Base-by-base conservation (phyloP, 345 rosid genomes). In the Balakata baccata region DNA sequence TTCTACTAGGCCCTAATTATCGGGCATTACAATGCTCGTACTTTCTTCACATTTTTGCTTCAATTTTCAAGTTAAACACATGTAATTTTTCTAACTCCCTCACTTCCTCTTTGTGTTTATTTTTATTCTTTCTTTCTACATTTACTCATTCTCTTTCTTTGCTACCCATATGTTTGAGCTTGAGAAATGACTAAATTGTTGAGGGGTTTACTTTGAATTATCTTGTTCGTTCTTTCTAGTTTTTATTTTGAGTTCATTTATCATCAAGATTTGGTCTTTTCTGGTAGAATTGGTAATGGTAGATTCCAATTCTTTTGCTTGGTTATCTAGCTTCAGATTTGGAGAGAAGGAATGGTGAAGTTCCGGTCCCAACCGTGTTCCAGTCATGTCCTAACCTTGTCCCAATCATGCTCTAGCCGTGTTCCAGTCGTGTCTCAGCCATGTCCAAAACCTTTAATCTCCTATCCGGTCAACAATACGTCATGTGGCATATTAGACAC, bases 241-340 rank as follows among this genome's bases (percentile, higher is more conserved):
- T 51, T 37, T 62, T 7, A n/a, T 39, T 22, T 65, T 20, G 37
- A 5, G 38, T 23, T 66, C 54, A 22, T 46, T 66, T 66, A 13
- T 6, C 0, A 50, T 25, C 41, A 66, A 66, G 38, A 47, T 23
- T 66, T 47, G 56, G 41, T 23, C 70, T 23, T 66, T 49, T 14
- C 0, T 22, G 41, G 6, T 38, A 63, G 66, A 29, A 16, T 47
- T 47, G 16, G 9, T 53, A 54, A 3, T 17, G 8, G 29, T 47
- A 45, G 68, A 78, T 84, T 77, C 50, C 67, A 43, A 22, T 47
- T 71, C 50, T 37, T 5, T 64, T 1, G 47, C 23, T 22, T 67
- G 5, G 22, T 41, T 61, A 5, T 77, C 10, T 64, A 57, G 38
- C 37, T 66, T 62, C 10, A 38, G 54, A 34, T 79, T 59, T 50